Conservation (phyloP, 2,329 filamentous ascomycete species). For the Xylariaceae sp. region DNA sequence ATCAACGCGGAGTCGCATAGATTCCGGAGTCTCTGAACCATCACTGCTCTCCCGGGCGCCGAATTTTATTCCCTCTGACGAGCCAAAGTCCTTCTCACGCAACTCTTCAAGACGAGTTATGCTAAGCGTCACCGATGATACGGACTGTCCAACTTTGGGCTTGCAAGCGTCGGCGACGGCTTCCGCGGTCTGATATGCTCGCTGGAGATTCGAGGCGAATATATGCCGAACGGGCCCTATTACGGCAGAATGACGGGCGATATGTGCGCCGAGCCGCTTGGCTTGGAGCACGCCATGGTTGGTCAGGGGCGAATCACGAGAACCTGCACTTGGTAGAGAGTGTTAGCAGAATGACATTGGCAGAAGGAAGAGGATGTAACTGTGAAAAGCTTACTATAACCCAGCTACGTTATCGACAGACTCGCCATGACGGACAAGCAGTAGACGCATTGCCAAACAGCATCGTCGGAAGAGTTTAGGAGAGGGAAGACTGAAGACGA, state of each 20-base stretch:
- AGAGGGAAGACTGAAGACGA: background rate
- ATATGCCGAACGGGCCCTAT: slow-evolving; percentile 52
- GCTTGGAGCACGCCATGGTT: slow-evolving; percentile 78
- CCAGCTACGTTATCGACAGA: slow-evolving; percentile 84
- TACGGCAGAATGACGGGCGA: slow-evolving; percentile 38
- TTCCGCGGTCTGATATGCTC: slow-evolving; percentile 68
- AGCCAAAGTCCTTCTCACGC: slow-evolving; percentile 72
- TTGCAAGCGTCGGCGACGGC: slow-evolving; percentile 57
- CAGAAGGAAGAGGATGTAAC: background rate
- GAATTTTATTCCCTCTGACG: slow-evolving; percentile 62
- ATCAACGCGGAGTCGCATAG: slow-evolving; percentile 61
- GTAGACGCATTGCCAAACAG: slow-evolving; percentile 47
- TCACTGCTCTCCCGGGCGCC: slow-evolving; percentile 41
- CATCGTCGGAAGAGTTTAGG: slow-evolving; percentile 20
- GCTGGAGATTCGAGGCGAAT: slow-evolving; percentile 73
- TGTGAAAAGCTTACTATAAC: slow-evolving; percentile 55
- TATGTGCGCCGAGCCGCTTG: slow-evolving; percentile 62
- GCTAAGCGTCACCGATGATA: slow-evolving; percentile 22
- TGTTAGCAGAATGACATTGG: slow-evolving; percentile 1
- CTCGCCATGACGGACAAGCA: slow-evolving; percentile 83
- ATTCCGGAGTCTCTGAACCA: slow-evolving; percentile 60
- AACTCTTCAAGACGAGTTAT: slow-evolving; percentile 47
- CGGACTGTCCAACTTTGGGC: background rate
- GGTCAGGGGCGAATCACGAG: slow-evolving; percentile 75
- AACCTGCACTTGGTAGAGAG: slow-evolving; percentile 59